These are phyloP conservation scores for Conringia planisiliqua DNA, from an alignment of 345 rosid genomes.

Conservation along the genomic window DNA sequence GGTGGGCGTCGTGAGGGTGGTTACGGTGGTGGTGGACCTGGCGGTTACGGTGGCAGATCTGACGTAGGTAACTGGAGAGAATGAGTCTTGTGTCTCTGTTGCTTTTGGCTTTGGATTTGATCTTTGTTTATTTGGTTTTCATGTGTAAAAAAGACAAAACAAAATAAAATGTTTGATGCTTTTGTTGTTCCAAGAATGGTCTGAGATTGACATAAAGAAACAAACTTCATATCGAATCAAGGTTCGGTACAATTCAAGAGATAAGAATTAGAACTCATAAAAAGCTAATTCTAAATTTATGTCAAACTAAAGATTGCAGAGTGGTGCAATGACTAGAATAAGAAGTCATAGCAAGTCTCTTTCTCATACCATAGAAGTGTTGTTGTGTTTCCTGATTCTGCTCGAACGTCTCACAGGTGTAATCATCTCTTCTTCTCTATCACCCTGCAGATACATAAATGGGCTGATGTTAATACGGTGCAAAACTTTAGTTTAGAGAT, in stretches of 20 bases:
- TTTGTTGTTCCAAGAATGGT: neutral
- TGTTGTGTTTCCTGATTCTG: conserved; percentile 54
- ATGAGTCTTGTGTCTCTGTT: conserved; percentile 11
- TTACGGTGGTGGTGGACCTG: conserved; percentile 43
- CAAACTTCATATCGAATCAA: neutral
- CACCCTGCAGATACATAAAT: conserved; percentile 44
- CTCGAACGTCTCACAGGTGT: conserved; percentile 92
- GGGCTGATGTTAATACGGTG: conserved; percentile 3
- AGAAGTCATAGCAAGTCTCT: neutral
- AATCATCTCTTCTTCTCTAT: conserved; percentile 43
- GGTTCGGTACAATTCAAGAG: conserved; percentile 16
- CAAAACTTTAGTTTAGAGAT: neutral
- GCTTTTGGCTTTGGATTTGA: neutral
- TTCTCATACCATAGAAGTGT: conserved; percentile 44
- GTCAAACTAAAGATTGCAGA: conserved; percentile 22
- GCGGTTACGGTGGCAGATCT: conserved; percentile 52
- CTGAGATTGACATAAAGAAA: neutral
- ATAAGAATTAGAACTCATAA: neutral
- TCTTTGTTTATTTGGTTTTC: neutral
- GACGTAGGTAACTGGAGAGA: conserved; percentile 58
- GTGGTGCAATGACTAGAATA: conserved; percentile 18
- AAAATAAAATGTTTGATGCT: neutral
- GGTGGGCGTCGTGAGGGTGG: conserved; percentile 41
- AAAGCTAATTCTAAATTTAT: neutral
- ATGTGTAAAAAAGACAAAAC: neutral